Base-by-base conservation (phyloP, 306 rosid genomes). In the Sophora flavescens region DNA sequence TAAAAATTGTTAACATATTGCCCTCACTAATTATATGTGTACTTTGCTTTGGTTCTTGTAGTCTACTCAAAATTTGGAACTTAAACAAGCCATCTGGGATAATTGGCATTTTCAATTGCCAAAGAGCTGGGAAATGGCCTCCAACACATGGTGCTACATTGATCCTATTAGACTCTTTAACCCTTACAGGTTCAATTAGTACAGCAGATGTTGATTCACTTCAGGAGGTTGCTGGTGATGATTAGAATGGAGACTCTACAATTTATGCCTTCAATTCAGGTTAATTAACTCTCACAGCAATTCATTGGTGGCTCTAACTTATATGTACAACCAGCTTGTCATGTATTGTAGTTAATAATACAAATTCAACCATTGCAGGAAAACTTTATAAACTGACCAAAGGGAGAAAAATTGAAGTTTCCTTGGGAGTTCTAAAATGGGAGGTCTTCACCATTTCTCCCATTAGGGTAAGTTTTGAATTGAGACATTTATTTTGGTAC, bases 41-140 rank as follows among this genome's bases (percentile, higher is more conserved):
- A 41, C 1, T 32, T n/a, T n/a, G 4, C 36, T 10, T 56, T 64
- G 35, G 32, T 17, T 64, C 0, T 68, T 67, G 67, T 70, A 88
- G 87, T 64, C n/a, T 88, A 65, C 26, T 83, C 74, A 88, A 88
- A 57, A 81, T 88, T 57, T 86, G 92, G 89, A 88, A 81, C 82
- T 58, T 86, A 84, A 88, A 88, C 32, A 88, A 86, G 82, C 17
- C 84, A 39, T 33, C 70, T 4, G 92, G 92, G 53, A 63, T 86
- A 33, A n/a, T 86, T 0, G 92, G 92, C 3, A 83, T 86, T 28
- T 81, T 86, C 11, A 88, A 88, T 74, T 88, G 92, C 87, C 92
- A 86, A 82, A 84, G 85, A 72, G 81, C 87, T 4, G 92, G 87
- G 51, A 60, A 41, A 53, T 88, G 88, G 92, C 89, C 33, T 18